Evolutionary conservation across 176 grass and related monocot genomes (phyloP).

Genomic region (Pontederia paniculata): DNA sequence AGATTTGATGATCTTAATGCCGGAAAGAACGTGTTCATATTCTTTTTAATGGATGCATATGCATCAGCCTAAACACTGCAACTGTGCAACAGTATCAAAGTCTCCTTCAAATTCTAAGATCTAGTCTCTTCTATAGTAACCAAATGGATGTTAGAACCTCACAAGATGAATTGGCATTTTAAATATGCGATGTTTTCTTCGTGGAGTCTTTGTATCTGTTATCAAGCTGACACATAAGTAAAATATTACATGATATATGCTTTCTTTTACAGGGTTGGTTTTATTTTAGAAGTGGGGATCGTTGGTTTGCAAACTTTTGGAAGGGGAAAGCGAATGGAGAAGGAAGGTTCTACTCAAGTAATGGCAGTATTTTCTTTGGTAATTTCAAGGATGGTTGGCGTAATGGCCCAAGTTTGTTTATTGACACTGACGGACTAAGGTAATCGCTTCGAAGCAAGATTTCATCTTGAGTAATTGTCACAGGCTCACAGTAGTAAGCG

Average conservation of each 20-base stretch:
- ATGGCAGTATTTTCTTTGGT: slow-evolving; percentile 72
- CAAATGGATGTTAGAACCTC: no score
- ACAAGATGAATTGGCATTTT: background rate
- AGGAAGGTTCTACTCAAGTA: slow-evolving; percentile 82
- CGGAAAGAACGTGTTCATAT: no score
- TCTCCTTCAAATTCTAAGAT: no score
- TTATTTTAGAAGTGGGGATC: slow-evolving; percentile 68
- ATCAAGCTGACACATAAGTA: no score
- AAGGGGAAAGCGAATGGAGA: slow-evolving; percentile 90
- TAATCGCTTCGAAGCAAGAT: slow-evolving; percentile 1
- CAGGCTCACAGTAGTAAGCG: background rate
- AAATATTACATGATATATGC: background rate
- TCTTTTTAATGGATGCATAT: no score
- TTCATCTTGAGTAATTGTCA: background rate
- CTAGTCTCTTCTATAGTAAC: no score
- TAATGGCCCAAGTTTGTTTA: slow-evolving; percentile 52
- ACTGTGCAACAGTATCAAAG: no score
- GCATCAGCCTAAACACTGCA: no score
- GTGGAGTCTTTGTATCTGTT: background rate
- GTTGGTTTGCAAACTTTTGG: slow-evolving; percentile 92
- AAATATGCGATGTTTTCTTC: background rate
- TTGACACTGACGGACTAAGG: slow-evolving; percentile 70
- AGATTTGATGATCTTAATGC: no score
- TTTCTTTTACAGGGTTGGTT: slow-evolving; percentile 60
- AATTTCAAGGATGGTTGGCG: slow-evolving; percentile 89